Evolutionary conservation across 208 protist genomes (phyloP).

Genomic region (Crithidia acanthocephali): DNA sequence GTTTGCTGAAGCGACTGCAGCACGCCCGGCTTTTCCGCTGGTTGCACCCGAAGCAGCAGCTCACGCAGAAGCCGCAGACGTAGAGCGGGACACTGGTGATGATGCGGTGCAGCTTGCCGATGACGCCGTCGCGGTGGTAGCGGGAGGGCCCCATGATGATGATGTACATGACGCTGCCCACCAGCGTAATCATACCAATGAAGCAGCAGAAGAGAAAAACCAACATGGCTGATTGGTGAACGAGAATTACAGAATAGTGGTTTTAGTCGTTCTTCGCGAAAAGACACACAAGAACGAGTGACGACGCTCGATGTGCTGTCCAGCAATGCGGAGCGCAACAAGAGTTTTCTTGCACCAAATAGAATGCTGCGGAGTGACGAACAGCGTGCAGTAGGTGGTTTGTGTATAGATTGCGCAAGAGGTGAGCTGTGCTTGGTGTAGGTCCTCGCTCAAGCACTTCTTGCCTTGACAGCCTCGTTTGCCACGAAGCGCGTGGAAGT

Average conservation of each 20-base stretch:
- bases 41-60: slow-evolving; percentile 51
- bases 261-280: too few relatives aligned
- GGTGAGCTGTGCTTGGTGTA: too few relatives aligned
- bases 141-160: slow-evolving; percentile 89
- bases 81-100: slow-evolving; percentile 40
- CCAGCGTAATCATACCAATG: slow-evolving; percentile 41
- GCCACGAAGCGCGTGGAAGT: too few relatives aligned
- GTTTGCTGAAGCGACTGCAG: slow-evolving; percentile 43
- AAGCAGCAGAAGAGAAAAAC: slow-evolving; percentile 38
- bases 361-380: too few relatives aligned
- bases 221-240: slow-evolving; percentile 9
- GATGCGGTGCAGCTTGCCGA: slow-evolving; percentile 65
- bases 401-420: too few relatives aligned
- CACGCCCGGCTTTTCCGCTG: slow-evolving; percentile 40
- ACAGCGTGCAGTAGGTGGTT: too few relatives aligned
- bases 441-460: too few relatives aligned
- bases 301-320: too few relatives aligned
- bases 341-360: too few relatives aligned
- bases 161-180: slow-evolving; percentile 81
- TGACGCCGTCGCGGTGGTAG: slow-evolving; percentile 85
- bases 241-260: neutral
- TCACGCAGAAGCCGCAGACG: slow-evolving; percentile 55
- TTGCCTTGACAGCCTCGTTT: too few relatives aligned
- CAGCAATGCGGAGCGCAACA: too few relatives aligned
- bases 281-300: too few relatives aligned